Evolutionary conservation across 192 early-diverging fungal species (phyloP), one percentile per base, ranked within the genome.

Genomic region (Chytriomyces sp.): DNA sequence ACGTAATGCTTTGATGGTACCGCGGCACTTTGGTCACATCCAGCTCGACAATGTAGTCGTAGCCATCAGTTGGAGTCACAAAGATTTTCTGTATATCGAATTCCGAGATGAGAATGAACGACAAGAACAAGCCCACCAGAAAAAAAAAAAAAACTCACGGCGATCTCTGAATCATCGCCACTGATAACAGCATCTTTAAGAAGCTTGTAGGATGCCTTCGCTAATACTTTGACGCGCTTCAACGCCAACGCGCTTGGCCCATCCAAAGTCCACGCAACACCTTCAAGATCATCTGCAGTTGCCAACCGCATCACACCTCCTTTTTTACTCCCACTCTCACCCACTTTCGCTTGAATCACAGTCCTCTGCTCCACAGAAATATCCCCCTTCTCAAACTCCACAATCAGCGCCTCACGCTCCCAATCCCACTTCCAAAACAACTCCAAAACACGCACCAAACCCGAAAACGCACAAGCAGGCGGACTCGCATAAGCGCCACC

Each of bases 341-440:
- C 66, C 86, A 85, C 1, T 82, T 75, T 50, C 82, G 82, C n/a
- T 0, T 69, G 69, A 53, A 85, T 84, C 48, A 59, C 53, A 7
- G 49, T 66, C 45, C 67, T 45, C 46, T 77, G 62, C 26, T 79
- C 81, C 28, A 78, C 79, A 44, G 86, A 81, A 79, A 88, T 82
- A 66, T 88, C 85, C 2, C 86, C 93, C 68, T 67, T 69, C 65
- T 90, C 86, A 61, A 94, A 86, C 81, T 96, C 93, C 2, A 96
- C 94, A 47, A 93, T 86, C 49, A 97, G 81, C 23, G 93, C 84
- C 45, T 88, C 86, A 8, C 13, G 11, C 67, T 89, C 81, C 91
- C 92, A 97, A 71, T 91, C 85, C 91, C 91, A 97, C 35, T 68
- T 77, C 11, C 89, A 81, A 59, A 98, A 77, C 63, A 97, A 79